These are phyloP conservation scores for Oenanthe sinensis DNA, from an alignment of 129 eudicot species.

Conservation along the genomic window DNA sequence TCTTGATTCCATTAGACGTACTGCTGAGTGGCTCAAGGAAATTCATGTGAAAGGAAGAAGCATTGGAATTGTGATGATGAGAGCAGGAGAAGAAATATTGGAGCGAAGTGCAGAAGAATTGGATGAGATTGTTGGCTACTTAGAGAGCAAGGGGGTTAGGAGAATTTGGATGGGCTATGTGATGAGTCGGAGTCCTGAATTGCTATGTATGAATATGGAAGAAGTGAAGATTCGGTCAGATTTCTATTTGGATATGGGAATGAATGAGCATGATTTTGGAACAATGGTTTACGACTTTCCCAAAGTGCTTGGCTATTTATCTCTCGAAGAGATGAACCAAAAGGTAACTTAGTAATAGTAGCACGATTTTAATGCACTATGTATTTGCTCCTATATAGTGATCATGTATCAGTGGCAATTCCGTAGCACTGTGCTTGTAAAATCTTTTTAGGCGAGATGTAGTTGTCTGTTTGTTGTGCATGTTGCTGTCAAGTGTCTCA, in stretches of 20 bases:
- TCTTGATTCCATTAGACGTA: conserved; percentile 38
- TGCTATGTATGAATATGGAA: conserved; percentile 63
- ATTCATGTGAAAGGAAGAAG: conserved; percentile 73
- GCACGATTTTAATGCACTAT: too few relatives aligned
- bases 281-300: conserved; percentile 92
- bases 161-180: conserved; percentile 86
- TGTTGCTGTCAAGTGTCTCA: not conserved
- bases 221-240: conserved; percentile 48
- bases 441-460: not conserved
- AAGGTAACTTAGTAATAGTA: conserved; percentile 43
- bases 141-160: conserved; percentile 73
- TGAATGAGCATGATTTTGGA: conserved; percentile 78
- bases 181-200: conserved; percentile 67
- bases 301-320: conserved; percentile 62
- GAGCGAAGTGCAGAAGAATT: conserved; percentile 47
- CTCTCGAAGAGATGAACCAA: conserved; percentile 76
- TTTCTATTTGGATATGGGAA: conserved; percentile 75
- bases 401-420: not conserved
- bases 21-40: conserved; percentile 72
- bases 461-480: not conserved
- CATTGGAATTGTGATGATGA: conserved; percentile 59
- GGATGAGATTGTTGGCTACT: conserved; percentile 55
- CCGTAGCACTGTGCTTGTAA: not conserved
- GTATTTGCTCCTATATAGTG: not conserved
- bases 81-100: conserved; percentile 54